phyloP scores from a whole-genome alignment of 2,329 filamentous ascomycete genomes.

The Sporothrix luriei region DNA sequence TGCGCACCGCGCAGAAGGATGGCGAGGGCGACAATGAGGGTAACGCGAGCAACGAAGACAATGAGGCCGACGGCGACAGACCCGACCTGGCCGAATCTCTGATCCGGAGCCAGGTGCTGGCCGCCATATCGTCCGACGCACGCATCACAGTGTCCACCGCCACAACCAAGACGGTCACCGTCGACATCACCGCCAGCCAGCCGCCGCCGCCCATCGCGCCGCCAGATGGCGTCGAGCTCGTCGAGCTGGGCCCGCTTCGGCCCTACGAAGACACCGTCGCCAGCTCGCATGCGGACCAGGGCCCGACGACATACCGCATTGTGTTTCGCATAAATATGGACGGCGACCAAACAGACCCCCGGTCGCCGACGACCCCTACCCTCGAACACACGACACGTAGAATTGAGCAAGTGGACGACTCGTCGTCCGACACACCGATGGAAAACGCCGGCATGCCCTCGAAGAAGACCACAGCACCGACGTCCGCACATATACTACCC shows the following conservation, averaged over 20 bases:
- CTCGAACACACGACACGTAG: not conserved
- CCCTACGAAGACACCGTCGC: slow-evolving; percentile 37
- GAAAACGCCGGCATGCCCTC: not conserved
- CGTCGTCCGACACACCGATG: slow-evolving; percentile 35
- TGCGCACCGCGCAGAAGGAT: not conserved
- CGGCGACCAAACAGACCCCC: not conserved
- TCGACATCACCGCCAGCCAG: slow-evolving; percentile 61
- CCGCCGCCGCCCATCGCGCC: slow-evolving; percentile 55
- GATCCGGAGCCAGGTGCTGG: slow-evolving; percentile 58
- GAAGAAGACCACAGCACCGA: not conserved
- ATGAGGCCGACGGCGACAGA: slow-evolving; percentile 38
- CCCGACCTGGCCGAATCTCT: slow-evolving; percentile 52
- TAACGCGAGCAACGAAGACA: slow-evolving; percentile 37
- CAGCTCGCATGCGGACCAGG: slow-evolving; percentile 6
- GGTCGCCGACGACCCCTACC: not conserved
- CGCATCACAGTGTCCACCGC: slow-evolving; percentile 62
- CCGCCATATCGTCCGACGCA: slow-evolving; percentile 57
- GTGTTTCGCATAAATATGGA: slow-evolving; percentile 54
- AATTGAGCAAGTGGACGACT: slow-evolving; percentile 40
- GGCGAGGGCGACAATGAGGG: slow-evolving; percentile 19
- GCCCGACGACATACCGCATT: slow-evolving; percentile 52
- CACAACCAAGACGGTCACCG: slow-evolving; percentile 65
- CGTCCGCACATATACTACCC: not conserved
- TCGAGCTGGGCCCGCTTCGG: slow-evolving; percentile 51
- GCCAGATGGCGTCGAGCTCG: slow-evolving; percentile 61